phyloP scores from a whole-genome alignment of 2,329 filamentous ascomycete species.

The Paraphoma chrysanthemicola region DNA sequence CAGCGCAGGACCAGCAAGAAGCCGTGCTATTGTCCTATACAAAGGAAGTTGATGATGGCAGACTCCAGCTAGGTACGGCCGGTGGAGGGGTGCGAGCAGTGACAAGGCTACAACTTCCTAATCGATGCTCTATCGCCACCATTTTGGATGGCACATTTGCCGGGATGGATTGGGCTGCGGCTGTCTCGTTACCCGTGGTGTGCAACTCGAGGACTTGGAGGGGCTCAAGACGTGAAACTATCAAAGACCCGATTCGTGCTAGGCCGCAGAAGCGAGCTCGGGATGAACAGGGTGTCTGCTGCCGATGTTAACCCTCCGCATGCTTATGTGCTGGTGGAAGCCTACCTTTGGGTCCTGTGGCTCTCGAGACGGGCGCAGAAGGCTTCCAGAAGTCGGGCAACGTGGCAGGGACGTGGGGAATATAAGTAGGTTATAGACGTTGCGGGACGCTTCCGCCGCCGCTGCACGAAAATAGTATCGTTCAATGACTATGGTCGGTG shows the following conservation, averaged over 20 bases:
- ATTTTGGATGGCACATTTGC: conserved; percentile 32
- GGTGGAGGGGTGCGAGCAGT: conserved; percentile 21
- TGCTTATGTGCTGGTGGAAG: conserved; percentile 8
- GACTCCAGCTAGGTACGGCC: conserved; percentile 30
- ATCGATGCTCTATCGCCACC: conserved; percentile 32
- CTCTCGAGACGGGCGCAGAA: conserved; percentile 14
- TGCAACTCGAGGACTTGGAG: conserved; percentile 32
- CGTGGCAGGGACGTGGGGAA: conserved; percentile 8
- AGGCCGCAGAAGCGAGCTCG: conserved; percentile 32
- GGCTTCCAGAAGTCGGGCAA: conserved; percentile 17
- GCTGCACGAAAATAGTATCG: conserved; percentile 33
- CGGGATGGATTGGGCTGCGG: conserved; percentile 30
- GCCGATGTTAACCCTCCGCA: conserved; percentile 26
- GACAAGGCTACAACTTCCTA: conserved; percentile 36
- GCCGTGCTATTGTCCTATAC: conserved; percentile 23
- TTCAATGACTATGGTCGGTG: conserved; percentile 18
- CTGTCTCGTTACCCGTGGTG: conserved; percentile 27
- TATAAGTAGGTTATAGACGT: conserved; percentile 26
- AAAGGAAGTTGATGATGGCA: conserved; percentile 26
- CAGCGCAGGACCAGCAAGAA: conserved; percentile 24
- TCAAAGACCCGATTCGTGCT: conserved; percentile 43
- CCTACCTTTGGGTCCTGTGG: conserved; percentile 7
- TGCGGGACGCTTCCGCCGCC: conserved; percentile 13
- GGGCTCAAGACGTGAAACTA: conserved; percentile 40
- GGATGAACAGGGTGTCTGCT: conserved; percentile 25